Conservation (phyloP, 805 yeast species). For the Sugiyamaella chiloensis region DNA sequence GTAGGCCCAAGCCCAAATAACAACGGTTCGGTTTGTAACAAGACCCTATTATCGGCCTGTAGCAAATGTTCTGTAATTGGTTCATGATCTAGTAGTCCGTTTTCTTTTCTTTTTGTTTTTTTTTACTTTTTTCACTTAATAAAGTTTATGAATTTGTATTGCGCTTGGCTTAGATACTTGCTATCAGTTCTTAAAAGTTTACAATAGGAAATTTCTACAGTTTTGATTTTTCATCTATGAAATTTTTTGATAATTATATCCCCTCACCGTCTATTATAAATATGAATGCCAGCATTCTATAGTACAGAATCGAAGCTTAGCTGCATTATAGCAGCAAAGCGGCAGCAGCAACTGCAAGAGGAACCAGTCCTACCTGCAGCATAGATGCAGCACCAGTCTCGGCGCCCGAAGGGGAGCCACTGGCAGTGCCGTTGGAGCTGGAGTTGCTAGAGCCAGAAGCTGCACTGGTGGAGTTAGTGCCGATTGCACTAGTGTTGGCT, state of each 20-base stretch:
- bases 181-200: not conserved
- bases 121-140: too few relatives aligned
- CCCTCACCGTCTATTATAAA: not conserved
- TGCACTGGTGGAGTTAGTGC: not conserved
- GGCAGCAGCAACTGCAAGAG: not conserved
- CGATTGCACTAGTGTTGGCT: not conserved
- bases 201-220: too few relatives aligned
- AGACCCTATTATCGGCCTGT: too few relatives aligned
- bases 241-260: too few relatives aligned
- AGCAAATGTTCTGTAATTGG: too few relatives aligned
- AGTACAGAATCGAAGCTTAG: not conserved
- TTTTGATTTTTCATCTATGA: too few relatives aligned
- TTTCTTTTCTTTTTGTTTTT: too few relatives aligned
- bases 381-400: slow-evolving; percentile 1
- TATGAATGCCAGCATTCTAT: not conserved
- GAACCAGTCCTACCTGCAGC: not conserved
- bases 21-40: too few relatives aligned
- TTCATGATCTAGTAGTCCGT: too few relatives aligned
- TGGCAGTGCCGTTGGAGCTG: not conserved
- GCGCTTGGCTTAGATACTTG: too few relatives aligned
- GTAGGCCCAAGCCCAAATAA: too few relatives aligned
- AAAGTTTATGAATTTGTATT: too few relatives aligned
- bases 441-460: not conserved
- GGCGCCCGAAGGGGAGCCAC: not conserved
- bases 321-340: not conserved